Percentiles rank a stretch among this genome's conserved stretches.
phyloP scores from a whole-genome alignment of 306 rosid genomes.

The Abrus pulchellus region DNA sequence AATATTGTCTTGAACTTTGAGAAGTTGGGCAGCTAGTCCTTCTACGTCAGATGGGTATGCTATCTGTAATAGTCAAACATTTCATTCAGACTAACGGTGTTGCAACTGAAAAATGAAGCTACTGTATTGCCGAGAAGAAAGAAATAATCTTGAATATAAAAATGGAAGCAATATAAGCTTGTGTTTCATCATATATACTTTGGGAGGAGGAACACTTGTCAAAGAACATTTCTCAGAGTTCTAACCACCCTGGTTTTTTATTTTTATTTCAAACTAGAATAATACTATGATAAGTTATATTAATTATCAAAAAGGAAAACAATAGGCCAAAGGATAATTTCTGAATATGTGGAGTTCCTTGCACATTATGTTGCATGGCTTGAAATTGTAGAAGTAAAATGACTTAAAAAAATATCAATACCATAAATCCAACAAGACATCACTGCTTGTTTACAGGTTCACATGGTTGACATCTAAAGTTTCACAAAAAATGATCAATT shows the following conservation, averaged over 20 bases:
- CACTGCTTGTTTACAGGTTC: constrained; percentile 1
- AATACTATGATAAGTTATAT: background rate
- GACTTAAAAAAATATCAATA: background rate
- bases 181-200: background rate
- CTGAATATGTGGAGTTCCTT: background rate
- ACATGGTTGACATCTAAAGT: constrained; percentile 6
- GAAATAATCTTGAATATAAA: constrained; percentile 25
- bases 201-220: background rate
- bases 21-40: constrained; percentile 79
- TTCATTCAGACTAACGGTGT: background rate
- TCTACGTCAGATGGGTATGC: constrained; percentile 93
- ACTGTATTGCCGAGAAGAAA: background rate
- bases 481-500: background rate
- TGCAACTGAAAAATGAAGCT: background rate
- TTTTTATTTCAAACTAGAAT: background rate
- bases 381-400: background rate
- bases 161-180: constrained; percentile 3
- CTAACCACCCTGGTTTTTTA: background rate
- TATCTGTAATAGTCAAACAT: constrained; percentile 64
- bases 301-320: background rate
- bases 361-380: background rate
- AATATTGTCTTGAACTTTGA: constrained; percentile 98
- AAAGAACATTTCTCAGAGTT: background rate
- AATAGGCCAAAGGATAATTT: background rate
- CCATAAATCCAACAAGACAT: background rate